Evolutionary conservation across 371 early-diverging fungal genomes (phyloP), one percentile per base, ranked within the genome.

Genomic region (Apophysomyces variabilis): DNA sequence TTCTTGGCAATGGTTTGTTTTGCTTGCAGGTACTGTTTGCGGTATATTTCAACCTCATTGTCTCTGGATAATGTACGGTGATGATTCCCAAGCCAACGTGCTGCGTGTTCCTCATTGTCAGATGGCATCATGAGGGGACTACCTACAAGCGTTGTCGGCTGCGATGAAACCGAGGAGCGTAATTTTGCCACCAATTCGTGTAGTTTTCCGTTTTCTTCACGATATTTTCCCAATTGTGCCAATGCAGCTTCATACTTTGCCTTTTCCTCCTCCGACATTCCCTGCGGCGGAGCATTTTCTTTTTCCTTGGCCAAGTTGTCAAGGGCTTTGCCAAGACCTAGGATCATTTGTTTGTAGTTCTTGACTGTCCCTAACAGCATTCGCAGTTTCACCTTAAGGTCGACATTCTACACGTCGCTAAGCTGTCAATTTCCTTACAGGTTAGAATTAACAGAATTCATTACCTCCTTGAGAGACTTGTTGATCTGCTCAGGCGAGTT

Each of bases 401-500:
- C 80, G 12, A 86, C 68, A 62, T 88, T 90, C 86, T 88, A 68
- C 14, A 26, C 1, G 26, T 2, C 26, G 26, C 26, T 26, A 26
- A 26, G 26, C 26, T 26, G 26, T 26, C 26, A 61, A 16, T 6
- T 4, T 45, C 11, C 11, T 8, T 38, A 5, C 11, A 6, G 21
- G 21, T 39, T 26, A 35, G 7, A 12, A 38, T 16, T 37, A 58
- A 38, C 57, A 14, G 26, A 3, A 37, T 32, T 5, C 7, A 14
- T 63, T 80, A 89, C 88, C 81, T 89, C 88, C 61, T 85, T 77
- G 9, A 86, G 58, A 1, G 82, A 76, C 45, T 82, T 76, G 8
- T 86, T 85, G 47, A 84, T 70, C 47, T 86, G 80, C 41, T 86
- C 88, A 3, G 90, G 89, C 6, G 90, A 85, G 35, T 84, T 56